These are phyloP conservation scores for Musa acuminata DNA, from an alignment of 176 grass and related monocot species.

Conservation along the genomic window DNA sequence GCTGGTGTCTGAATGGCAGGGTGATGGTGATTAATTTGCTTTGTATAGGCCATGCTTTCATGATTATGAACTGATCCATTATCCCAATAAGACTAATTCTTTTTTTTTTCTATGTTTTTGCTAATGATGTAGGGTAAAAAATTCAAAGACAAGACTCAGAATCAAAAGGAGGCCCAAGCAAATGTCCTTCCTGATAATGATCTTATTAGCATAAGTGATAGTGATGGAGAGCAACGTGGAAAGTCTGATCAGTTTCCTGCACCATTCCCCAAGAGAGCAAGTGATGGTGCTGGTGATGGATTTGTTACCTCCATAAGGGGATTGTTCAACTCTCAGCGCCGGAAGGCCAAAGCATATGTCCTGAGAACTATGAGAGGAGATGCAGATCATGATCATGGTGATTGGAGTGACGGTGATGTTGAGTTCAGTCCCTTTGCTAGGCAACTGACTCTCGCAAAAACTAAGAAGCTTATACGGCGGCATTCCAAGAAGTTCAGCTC, in stretches of 20 bases:
- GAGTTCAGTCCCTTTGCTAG: conserved; percentile 92
- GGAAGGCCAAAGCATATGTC: conserved; percentile 80
- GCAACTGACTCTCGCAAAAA: conserved; percentile 80
- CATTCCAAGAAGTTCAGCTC: conserved; percentile 79
- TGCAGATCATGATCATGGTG: conserved; percentile 62
- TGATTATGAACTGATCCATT: neutral
- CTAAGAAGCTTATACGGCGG: conserved; percentile 75
- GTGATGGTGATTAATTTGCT: too few species aligned
- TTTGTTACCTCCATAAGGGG: conserved; percentile 90
- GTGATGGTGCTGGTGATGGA: conserved; percentile 85
- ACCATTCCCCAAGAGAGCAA: conserved; percentile 46
- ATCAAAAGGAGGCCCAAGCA: conserved; percentile 44
- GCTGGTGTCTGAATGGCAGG: neutral
- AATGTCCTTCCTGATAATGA: conserved; percentile 35
- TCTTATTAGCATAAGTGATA: conserved; percentile 56
- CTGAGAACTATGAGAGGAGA: conserved; percentile 88
- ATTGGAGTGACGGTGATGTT: conserved; percentile 72
- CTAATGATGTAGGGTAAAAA: conserved; percentile 73
- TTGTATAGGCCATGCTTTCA: neutral
- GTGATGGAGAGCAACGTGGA: conserved; percentile 57
- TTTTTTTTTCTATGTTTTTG: neutral
- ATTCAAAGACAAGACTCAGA: conserved; percentile 80
- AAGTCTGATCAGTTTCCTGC: conserved; percentile 61
- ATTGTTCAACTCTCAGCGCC: conserved; percentile 71
- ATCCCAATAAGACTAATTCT: neutral